Evolutionary conservation across 345 rosid species (phyloP), one percentile per base, ranked within the genome.

Genomic region (Lepidium didymum): DNA sequence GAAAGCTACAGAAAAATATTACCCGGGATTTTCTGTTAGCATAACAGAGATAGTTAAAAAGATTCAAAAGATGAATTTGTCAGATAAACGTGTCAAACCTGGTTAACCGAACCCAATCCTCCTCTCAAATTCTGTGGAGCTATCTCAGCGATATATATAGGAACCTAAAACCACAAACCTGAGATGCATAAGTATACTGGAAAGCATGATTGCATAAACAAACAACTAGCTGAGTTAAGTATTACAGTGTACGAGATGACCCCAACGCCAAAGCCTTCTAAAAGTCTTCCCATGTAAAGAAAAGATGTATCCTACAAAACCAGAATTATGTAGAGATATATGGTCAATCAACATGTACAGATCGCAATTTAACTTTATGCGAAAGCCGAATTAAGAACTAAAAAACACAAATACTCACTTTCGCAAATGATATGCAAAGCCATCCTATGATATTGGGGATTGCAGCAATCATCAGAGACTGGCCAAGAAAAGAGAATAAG

Each of bases 191-290:
- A 47, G 47, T 46, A 31, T 23, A 74, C 56, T 7, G 43, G 0
- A 56, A 63, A 3, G 0, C 23, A 46, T 36, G 21, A 16, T 41
- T 7, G 11, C 46, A 27, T 11, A 65, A 47, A 43, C 10, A 25
- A 70, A 65, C 13, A 57, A 45, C 47, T 31, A 65, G 59, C 8
- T 64, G 57, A 64, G 57, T 21, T 55, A 41, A 47, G 56, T 25
- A 33, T 36, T 84, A 94, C 97, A 85, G 95, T 89, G 75, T 89
- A 94, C 11, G 99, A 94, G 57, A 94, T 87, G 58, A 94, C 91
- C 72, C 99, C 99, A 54, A 91, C 99, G 34, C 99, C 99, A 65
- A 94, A 94, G 14, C 99, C 99, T 80, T 89, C 97, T 82, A 94
- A 77, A 65, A 94, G 76, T 70, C 99, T 77, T 62, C 99, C 99